A percentile compares a stretch with the other conserved stretches of the same genome.
Evolutionary conservation across 2,329 filamentous ascomycete species (phyloP).

Genomic region (Epichloe sylvatica): DNA sequence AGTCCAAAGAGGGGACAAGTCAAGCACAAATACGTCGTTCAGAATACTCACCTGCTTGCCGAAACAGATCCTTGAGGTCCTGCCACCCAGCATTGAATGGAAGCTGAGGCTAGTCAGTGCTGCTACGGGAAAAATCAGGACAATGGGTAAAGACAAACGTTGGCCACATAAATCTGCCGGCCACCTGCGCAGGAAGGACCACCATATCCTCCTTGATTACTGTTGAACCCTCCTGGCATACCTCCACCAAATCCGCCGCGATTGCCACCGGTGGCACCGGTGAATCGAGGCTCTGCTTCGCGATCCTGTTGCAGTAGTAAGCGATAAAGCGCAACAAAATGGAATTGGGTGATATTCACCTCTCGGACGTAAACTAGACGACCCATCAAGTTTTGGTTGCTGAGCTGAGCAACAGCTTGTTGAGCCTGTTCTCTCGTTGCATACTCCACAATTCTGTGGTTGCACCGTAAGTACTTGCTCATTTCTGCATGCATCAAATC

Average conservation of each 20-base stretch:
- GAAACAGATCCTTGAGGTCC: constrained; percentile 96
- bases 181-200: constrained; percentile 38
- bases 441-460: constrained; percentile 95
- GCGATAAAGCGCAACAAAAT: background rate
- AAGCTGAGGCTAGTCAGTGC: constrained; percentile 44
- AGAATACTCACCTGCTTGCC: constrained; percentile 71
- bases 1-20: background rate
- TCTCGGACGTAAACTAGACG: constrained; percentile 97
- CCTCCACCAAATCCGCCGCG: constrained; percentile 49
- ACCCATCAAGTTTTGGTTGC: constrained; percentile 98
- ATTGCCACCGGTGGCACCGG: constrained; percentile 51
- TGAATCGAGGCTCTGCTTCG: constrained; percentile 94
- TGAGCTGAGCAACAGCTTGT: constrained; percentile 90
- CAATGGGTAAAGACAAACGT: constrained; percentile 58
- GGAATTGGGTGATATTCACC: constrained; percentile 36
- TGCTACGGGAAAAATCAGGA: background rate
- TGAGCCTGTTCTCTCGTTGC: constrained; percentile 98
- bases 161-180: constrained; percentile 92
- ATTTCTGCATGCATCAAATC: background rate
- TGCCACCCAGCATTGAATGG: constrained; percentile 98
- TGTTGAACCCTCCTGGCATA: constrained; percentile 33
- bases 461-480: background rate
- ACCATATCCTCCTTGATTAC: constrained; percentile 41
- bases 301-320: constrained; percentile 54
- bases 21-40: background rate